These are phyloP conservation scores for Hondaea fermentalgiana DNA, from an alignment of 108 stramenopile species.

Conservation along the genomic window DNA sequence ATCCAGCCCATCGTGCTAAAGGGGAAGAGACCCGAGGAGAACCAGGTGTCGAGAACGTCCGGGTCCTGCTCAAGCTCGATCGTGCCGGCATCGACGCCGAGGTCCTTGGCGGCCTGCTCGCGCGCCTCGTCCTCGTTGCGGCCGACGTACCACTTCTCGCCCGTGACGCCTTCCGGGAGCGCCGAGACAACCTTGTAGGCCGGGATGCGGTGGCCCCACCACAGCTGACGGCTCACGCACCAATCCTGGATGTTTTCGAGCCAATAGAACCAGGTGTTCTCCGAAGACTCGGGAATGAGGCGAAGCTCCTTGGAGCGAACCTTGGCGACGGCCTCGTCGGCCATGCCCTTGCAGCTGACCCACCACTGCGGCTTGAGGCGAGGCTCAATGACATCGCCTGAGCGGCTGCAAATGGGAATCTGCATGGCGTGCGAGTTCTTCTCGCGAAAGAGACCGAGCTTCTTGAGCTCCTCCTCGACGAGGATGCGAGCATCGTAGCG, in stretches of 20 bases:
- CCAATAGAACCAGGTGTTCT: slow-evolving; percentile 78
- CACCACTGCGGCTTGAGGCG: slow-evolving; percentile 99
- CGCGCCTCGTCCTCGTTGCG: slow-evolving; percentile 77
- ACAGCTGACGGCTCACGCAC: slow-evolving; percentile 95
- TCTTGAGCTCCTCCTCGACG: slow-evolving; percentile 84
- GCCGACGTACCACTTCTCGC: slow-evolving; percentile 89
- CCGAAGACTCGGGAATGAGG: slow-evolving; percentile 81
- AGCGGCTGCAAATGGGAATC: slow-evolving; percentile 86
- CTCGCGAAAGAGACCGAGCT: slow-evolving; percentile 80
- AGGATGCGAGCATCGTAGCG: slow-evolving; percentile 93
- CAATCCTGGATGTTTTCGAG: slow-evolving; percentile 96
- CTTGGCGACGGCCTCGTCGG: slow-evolving; percentile 77
- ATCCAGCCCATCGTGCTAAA: slow-evolving; percentile 99
- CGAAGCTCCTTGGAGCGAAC: slow-evolving; percentile 87
- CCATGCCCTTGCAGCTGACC: slow-evolving; percentile 90
- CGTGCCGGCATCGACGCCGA: slow-evolving; percentile 69
- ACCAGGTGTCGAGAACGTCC: slow-evolving; percentile 99
- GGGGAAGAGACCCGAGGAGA: slow-evolving; percentile 93
- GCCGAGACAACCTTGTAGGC: slow-evolving; percentile 91
- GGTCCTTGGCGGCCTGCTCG: slow-evolving; percentile 59
- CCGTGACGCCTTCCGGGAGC: slow-evolving; percentile 24
- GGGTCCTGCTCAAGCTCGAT: slow-evolving; percentile 80
- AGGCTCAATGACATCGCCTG: slow-evolving; percentile 96
- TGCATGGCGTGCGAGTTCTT: slow-evolving; percentile 94
- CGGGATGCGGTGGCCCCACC: slow-evolving; percentile 99